Base-by-base conservation (phyloP, 768 basidiomycete species). In the Russula brevipes region DNA sequence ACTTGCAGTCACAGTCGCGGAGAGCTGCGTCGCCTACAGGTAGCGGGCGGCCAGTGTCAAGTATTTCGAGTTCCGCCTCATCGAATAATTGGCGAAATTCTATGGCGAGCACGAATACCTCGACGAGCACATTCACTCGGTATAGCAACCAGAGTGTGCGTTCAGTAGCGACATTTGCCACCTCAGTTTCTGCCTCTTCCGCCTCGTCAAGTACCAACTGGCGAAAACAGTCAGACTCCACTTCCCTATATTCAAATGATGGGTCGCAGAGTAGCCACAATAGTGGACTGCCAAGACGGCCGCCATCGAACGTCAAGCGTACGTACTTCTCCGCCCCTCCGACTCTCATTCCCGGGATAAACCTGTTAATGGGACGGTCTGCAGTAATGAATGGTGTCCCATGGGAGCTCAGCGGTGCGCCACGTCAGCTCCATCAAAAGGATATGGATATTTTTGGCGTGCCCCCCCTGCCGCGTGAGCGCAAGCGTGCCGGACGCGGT, bases 21-120 rank as follows among this genome's bases (percentile, higher is more conserved):
- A 73, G 74, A 45, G 70, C 65, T 17, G 68, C 67, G 5, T 75
- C 88, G 19, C 88, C 88, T 30, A 79, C 82, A 19, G 83, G 84
- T 64, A 82, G 79, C 63, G 80, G 79, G 24, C 80, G 81, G 44
- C 77, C 78, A 16, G 69, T 81, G 35, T 76, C 79, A 33, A 85
- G 86, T 31, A 84, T 82, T 69, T 80, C 85, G 41, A 84, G 82
- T 68, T 86, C 87, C 3, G 79, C 82, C 68, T 75, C 81, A 12
- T 87, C 88, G 30, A 79, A 78, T 65, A 91, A 89, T 73, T 91
- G 89, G 89, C 85, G 89, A 62, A 89, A 81, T 73, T 89, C 89
- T 46, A 84, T 80, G 80, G 83, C 83, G 61, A 88, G 85, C 70
- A 85, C 86, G 11, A 83, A 82, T 66, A 84, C 86, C 14, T 86